Evolutionary conservation across 2,329 filamentous ascomycete genomes (phyloP).

Genomic region (Tolypocladium amazonense): DNA sequence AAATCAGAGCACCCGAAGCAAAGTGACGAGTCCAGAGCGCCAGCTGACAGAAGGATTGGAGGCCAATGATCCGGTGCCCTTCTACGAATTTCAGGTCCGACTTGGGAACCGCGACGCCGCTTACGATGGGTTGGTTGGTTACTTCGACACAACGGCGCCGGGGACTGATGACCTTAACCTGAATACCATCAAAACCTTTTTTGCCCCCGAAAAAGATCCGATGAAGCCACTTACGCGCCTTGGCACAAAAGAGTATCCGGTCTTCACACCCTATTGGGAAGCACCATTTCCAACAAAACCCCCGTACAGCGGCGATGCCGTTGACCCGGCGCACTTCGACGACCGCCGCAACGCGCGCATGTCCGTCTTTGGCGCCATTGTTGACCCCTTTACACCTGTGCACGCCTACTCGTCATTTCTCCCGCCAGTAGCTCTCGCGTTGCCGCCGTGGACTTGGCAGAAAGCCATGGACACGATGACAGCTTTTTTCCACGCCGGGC

Average conservation of each 20-base stretch:
- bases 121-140: slow-evolving; percentile 29
- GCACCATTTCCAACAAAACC: no score
- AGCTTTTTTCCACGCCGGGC: slow-evolving; percentile 29
- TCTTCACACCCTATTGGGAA: slow-evolving; percentile 14
- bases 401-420: slow-evolving; percentile 23
- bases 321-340: not conserved
- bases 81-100: slow-evolving; percentile 24
- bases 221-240: slow-evolving; percentile 3
- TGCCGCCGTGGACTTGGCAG: slow-evolving; percentile 27
- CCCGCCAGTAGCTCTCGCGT: slow-evolving; percentile 13
- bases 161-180: slow-evolving; percentile 10
- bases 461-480: slow-evolving; percentile 24
- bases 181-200: slow-evolving; percentile 15
- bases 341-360: slow-evolving; percentile 6
- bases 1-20: slow-evolving; percentile 10
- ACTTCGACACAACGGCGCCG: slow-evolving; percentile 16
- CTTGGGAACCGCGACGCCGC: slow-evolving; percentile 21
- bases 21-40: not conserved
- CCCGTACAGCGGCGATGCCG: not conserved
- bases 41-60: not conserved
- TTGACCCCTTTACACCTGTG: slow-evolving; percentile 27
- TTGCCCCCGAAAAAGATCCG: slow-evolving; percentile 4
- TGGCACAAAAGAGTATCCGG: slow-evolving; percentile 11
- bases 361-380: slow-evolving; percentile 16
- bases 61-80: not conserved